Base-by-base conservation (phyloP, 2,329 filamentous ascomycete species). In the Malbranchea cinnamomea region DNA sequence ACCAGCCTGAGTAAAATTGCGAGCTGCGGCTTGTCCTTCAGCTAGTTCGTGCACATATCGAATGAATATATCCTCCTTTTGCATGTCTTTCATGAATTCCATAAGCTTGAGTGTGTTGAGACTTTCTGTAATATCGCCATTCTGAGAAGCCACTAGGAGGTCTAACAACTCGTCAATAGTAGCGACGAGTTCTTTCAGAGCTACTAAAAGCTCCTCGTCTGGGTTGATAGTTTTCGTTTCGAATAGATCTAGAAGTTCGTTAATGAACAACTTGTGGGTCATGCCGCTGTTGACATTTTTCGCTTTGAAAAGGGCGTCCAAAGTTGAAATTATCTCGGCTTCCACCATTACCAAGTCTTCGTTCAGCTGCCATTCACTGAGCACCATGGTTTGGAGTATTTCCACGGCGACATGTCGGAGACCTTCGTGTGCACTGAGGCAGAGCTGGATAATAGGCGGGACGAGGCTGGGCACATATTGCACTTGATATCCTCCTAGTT, bases 11-110 rank as follows among this genome's bases (percentile, higher is more conserved):
- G 83, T 80, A 39, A 76, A 72, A 44, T 93, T 89, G 34, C 78
- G 67, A 3, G 78, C 69, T 23, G 76, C 70, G 6, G 70, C 67
- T 51, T 95, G 87, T 8, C 89, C 62, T 22, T 73, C 62, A 2
- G 84, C 81, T 12, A 95, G 67, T 52, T 94, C 84, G 49, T 95
- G 87, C 9, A 95, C 85, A 46, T 95, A 94, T 40, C 84, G 78
- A 40, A 93, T 79, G 53, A 93, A 95, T 34, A 94, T 93, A 46
- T 94, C 85, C 50, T 93, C 84, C 48, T 92, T 92, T 42, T 91
- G 81, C 78, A 94, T 92, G 48, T 94, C 84, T 41, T 84, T 79
- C 43, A 95, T 67, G 56, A 94, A 95, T 43, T 94, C 83, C 85
- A 95, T 94, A 15, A 95, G 62, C 33, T 82, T 74, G 30, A 95